Base-by-base conservation (phyloP, 2,329 filamentous ascomycete genomes). In the Sporothrix variecibatus region DNA sequence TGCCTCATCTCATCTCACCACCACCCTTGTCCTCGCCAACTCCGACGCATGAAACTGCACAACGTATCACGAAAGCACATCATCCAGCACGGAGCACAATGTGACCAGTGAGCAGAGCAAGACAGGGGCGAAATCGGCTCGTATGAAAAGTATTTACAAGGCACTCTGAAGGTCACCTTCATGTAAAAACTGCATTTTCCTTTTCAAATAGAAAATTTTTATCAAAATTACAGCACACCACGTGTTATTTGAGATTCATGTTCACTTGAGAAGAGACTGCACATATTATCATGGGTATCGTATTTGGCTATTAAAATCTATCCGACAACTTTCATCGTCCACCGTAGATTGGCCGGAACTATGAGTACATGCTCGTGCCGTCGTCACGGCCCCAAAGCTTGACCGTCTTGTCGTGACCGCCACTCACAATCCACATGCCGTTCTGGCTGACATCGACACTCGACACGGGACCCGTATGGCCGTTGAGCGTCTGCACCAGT, bases 381-480 rank as follows among this genome's bases (percentile, higher is more conserved):
- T 94, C 93, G 77, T 97, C 95, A 77, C 94, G 89, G 4, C 94
- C 94, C 96, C 96, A 99, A 2, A 99, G 86, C 85, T 99, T 99
- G 70, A 98, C 93, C 1, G 95, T 98, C 72, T 95, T 89, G 82
- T 99, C 96, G 80, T 97, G 94, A 2, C 96, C 95, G 77, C 94
- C 94, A 81, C 94, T 98, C 31, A 95, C 93, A 82, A 99, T 97
- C 94, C 94, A 99, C 80, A 87, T 92, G 9, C 91, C 93, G 82
- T 98, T 94, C 76, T 87, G 87, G 79, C 93, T 97, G 72, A 97
- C 90, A 84, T 99, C 96, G 15, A 94, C 92, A 78, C 94, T 97
- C 71, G 97, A 89, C 12, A 99, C 95, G 56, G 97, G 96, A 1
- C 94, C 95, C 1, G 94, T 94, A 82, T 99, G 96, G 0, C 95